Base-by-base conservation (phyloP, 306 rosid genomes). In the Hippophae gyantsensis region DNA sequence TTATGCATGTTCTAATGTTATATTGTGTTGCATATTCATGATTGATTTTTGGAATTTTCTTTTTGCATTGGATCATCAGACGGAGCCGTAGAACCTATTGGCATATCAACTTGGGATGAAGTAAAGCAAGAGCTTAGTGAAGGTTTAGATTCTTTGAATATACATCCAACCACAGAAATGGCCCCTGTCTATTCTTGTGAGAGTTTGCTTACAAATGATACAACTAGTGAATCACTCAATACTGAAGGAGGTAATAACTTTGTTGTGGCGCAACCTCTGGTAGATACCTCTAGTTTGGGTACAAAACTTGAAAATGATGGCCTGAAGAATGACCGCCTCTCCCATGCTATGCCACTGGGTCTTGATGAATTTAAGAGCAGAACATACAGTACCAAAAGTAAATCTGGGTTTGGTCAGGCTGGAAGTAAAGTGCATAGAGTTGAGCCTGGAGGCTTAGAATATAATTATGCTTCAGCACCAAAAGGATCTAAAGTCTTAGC, bases 401-500 rank as follows among this genome's bases (percentile, higher is more conserved):
- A 79, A 63, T 32, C 86, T 43, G 89, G 73, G 58, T 73, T 66
- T 66, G 89, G 81, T 50, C 77, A 70, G 56, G 64, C 88, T 63
- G 83, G 77, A 77, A 78, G 65, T 62, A 71, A 84, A 48, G 82
- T 67, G 62, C 99, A 82, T 59, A 83, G 95, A 76, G 80, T 84
- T 56, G 97, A 93, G 76, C 95, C 97, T 55, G 86, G 90, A 43
- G 99, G 99, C 48, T 77, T 81, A 49, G 86, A 82, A 69, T 80
- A 88, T 81, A 93, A 93, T 70, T 88, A 88, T 71, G 99, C 99
- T 43, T 93, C 94, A 6, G 94, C 88, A 25, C 81, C 99, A n/a
- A 93, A 93, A 75, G 99, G 99, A 65, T 93, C 97, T n/a, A 93
- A 88, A 78, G 89, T 93, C 53, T 80, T 93, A 80, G 89, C 80